Conservation (phyloP, 371 early-diverging fungal species). For the Dentiscutata heterogama region DNA sequence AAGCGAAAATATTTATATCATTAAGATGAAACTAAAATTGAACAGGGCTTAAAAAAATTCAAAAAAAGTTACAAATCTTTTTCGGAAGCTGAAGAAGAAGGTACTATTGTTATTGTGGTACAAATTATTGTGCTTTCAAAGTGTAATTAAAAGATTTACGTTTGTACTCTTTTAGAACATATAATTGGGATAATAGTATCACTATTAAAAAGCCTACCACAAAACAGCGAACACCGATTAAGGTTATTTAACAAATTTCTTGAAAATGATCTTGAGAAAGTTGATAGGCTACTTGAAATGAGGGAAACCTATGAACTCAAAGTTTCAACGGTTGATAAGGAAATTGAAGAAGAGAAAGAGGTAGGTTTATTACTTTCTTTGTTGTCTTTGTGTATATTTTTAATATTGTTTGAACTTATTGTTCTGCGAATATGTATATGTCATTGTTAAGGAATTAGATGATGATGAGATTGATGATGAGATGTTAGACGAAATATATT, state of each 20-base stretch:
- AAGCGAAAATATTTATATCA: background rate
- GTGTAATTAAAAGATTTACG: background rate
- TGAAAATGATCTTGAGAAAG: slow-evolving; percentile 81
- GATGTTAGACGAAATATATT: slow-evolving; percentile 68
- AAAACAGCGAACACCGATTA: slow-evolving; percentile 69
- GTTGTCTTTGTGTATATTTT: too few species aligned
- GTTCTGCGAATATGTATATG: background rate
- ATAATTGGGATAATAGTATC: slow-evolving; percentile 84
- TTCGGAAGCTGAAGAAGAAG: slow-evolving; percentile 81
- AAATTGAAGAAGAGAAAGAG: slow-evolving; percentile 56
- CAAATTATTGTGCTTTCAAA: background rate
- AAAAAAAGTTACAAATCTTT: slow-evolving; percentile 73
- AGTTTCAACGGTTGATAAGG: slow-evolving; percentile 61
- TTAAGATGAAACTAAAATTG: background rate
- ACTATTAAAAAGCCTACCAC: slow-evolving; percentile 69
- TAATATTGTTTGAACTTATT: too few species aligned
- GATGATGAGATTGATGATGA: slow-evolving; percentile 66
- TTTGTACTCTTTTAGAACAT: slow-evolving; percentile 66
- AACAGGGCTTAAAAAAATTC: slow-evolving; percentile 75
- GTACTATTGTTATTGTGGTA: slow-evolving; percentile 47
- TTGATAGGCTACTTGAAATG: slow-evolving; percentile 82
- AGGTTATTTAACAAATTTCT: slow-evolving; percentile 88
- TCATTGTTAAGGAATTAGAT: slow-evolving; percentile 45
- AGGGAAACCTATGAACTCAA: slow-evolving; percentile 73
- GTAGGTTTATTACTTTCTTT: background rate